These are phyloP conservation scores for Blastobotrys ciferrii DNA, from an alignment of 1,139 yeast genomes.

Conservation along the genomic window DNA sequence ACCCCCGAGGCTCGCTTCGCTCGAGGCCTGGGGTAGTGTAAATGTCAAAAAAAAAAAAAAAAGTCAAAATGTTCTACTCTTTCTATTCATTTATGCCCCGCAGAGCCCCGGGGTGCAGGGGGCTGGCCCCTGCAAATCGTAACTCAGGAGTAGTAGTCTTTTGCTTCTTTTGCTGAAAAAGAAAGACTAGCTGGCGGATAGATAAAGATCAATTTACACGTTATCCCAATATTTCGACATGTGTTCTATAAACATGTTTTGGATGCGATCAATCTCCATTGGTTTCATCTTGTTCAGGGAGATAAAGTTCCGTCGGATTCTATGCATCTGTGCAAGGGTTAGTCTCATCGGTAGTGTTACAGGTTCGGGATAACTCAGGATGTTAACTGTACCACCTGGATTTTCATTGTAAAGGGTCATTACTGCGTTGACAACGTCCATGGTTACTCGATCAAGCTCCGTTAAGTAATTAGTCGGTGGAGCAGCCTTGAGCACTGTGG, in stretches of 20 bases:
- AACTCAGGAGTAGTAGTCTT: no score
- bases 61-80: no score
- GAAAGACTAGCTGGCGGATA: no score
- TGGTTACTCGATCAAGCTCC: conserved; percentile 73
- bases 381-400: conserved; percentile 49
- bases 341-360: conserved; percentile 67
- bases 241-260: conserved; percentile 71
- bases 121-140: no score
- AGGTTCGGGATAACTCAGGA: conserved; percentile 40
- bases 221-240: conserved; percentile 48
- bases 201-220: conserved; percentile 8
- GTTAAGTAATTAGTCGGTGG: conserved; percentile 78
- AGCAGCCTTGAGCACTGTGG: conserved; percentile 56
- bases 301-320: conserved; percentile 79
- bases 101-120: no score
- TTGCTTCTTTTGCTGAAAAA: no score
- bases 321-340: conserved; percentile 74
- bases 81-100: no score
- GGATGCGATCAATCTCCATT: conserved; percentile 61
- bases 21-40: no score
- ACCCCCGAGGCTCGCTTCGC: no score
- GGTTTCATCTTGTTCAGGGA: conserved; percentile 76
- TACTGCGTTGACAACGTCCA: conserved; percentile 55
- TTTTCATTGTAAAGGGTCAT: conserved; percentile 60
- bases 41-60: no score